phyloP scores from a whole-genome alignment of 163 green algal species.

The Coccomyxa subellipsoidea region DNA sequence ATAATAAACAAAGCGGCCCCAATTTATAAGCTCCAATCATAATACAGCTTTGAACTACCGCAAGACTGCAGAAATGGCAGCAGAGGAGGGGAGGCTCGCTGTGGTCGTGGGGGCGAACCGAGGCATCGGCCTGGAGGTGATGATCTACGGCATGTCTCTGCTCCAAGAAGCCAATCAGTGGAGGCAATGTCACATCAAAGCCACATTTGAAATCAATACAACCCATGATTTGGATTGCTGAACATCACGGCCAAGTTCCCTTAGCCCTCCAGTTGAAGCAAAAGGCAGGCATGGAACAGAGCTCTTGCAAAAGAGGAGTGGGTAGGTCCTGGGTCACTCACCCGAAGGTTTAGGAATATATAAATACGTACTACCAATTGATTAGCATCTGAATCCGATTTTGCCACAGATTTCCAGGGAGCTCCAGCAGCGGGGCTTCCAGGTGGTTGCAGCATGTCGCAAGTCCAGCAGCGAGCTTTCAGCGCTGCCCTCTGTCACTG shows the following conservation, averaged over 20 bases:
- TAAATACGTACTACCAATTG: not conserved
- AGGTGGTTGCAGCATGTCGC: not conserved
- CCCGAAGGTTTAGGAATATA: not conserved
- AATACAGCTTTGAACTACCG: no score
- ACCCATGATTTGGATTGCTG: not conserved
- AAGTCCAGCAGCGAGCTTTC: conserved; percentile 3
- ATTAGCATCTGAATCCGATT: not conserved
- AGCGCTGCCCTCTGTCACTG: not conserved
- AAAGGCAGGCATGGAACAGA: no score
- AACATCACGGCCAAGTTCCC: no score
- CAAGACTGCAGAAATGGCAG: no score
- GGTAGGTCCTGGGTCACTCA: not conserved
- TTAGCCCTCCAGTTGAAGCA: no score
- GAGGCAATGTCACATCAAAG: not conserved
- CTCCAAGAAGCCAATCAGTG: not conserved
- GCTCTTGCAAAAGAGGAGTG: no score
- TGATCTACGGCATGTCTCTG: not conserved
- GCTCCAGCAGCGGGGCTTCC: conserved; percentile 1
- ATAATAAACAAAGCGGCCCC: not conserved
- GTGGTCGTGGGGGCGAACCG: conserved; percentile 10
- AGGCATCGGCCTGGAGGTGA: conserved; percentile 11
- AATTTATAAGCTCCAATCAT: not conserved
- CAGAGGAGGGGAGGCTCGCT: not conserved
- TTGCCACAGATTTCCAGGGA: conserved; percentile 7
- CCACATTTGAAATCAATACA: not conserved